phyloP scores from a whole-genome alignment of 768 basidiomycete species.

The Naganishia vishniacii region DNA sequence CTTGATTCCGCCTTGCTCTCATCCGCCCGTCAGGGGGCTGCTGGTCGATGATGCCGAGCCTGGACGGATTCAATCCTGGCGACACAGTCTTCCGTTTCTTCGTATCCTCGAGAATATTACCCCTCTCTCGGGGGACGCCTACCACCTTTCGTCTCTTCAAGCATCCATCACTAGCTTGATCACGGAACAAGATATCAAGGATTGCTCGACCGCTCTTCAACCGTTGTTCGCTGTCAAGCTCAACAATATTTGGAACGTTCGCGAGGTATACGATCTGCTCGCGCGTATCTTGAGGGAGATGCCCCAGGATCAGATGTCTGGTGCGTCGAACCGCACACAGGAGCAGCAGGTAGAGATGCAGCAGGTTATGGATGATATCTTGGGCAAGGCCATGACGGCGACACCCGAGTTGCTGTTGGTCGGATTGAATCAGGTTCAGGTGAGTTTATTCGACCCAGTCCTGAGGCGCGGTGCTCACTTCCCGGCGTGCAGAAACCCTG shows the following conservation, averaged over 20 bases:
- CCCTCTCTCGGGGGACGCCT: conserved; percentile 79
- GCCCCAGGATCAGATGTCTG: not conserved
- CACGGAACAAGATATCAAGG: conserved; percentile 77
- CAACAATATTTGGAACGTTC: conserved; percentile 87
- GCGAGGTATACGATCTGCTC: conserved; percentile 81
- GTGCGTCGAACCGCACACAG: not conserved
- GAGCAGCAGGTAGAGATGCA: conserved; percentile 32
- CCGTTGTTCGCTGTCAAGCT: conserved; percentile 84
- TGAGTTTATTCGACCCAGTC: conserved; percentile 51
- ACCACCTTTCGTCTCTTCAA: conserved; percentile 80
- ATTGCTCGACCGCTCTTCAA: conserved; percentile 85
- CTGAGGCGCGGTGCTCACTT: conserved; percentile 23
- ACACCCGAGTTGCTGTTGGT: conserved; percentile 91
- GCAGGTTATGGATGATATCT: conserved; percentile 61
- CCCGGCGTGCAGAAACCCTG: conserved; percentile 59
- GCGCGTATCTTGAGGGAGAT: conserved; percentile 55
- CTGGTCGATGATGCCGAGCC: conserved; percentile 67
- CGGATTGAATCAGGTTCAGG: conserved; percentile 83
- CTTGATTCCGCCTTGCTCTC: conserved; percentile 64
- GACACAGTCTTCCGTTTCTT: conserved; percentile 76
- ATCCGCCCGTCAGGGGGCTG: conserved; percentile 24
- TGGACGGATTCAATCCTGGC: conserved; percentile 57
- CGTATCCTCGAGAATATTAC: conserved; percentile 81
- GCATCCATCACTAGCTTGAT: conserved; percentile 67
- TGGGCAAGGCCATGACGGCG: conserved; percentile 65